phyloP scores from a whole-genome alignment of 2,329 filamentous ascomycete species.

The Cordyceps militaris region DNA sequence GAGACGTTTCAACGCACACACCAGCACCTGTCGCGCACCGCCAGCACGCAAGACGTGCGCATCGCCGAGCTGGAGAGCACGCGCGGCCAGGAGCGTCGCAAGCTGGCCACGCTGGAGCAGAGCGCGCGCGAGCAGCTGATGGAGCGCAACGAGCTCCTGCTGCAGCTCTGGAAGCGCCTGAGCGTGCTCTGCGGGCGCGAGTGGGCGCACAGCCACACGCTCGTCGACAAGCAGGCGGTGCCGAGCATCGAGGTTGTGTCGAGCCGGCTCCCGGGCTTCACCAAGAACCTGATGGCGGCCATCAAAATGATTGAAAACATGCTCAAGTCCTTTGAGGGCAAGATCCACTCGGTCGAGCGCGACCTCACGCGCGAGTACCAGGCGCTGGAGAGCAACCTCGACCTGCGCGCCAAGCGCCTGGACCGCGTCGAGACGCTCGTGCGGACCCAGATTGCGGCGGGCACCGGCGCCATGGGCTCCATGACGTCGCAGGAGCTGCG shows the following conservation, averaged over 20 bases:
- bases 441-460: slow-evolving; percentile 51
- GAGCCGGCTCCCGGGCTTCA: slow-evolving; percentile 80
- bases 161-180: slow-evolving; percentile 84
- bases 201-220: slow-evolving; percentile 83
- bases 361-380: slow-evolving; percentile 91
- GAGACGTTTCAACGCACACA: slow-evolving; percentile 85
- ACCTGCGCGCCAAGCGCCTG: slow-evolving; percentile 73
- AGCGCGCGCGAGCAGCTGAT: slow-evolving; percentile 78
- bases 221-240: slow-evolving; percentile 77
- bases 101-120: slow-evolving; percentile 67
- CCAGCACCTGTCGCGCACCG: slow-evolving; percentile 77
- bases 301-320: slow-evolving; percentile 82
- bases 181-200: slow-evolving; percentile 81
- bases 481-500: slow-evolving; percentile 37
- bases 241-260: slow-evolving; percentile 80
- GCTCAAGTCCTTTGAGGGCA: slow-evolving; percentile 67
- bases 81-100: slow-evolving; percentile 69
- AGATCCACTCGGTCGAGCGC: slow-evolving; percentile 79
- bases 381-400: slow-evolving; percentile 71
- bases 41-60: slow-evolving; percentile 75
- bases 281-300: slow-evolving; percentile 79
- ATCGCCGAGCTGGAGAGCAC: slow-evolving; percentile 81
- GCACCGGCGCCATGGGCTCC: slow-evolving; percentile 39
- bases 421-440: slow-evolving; percentile 79
- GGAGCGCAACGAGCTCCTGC: slow-evolving; percentile 81